These are phyloP conservation scores for Jacaranda copaia DNA, from an alignment of 257 asterid species.

Conservation along the genomic window DNA sequence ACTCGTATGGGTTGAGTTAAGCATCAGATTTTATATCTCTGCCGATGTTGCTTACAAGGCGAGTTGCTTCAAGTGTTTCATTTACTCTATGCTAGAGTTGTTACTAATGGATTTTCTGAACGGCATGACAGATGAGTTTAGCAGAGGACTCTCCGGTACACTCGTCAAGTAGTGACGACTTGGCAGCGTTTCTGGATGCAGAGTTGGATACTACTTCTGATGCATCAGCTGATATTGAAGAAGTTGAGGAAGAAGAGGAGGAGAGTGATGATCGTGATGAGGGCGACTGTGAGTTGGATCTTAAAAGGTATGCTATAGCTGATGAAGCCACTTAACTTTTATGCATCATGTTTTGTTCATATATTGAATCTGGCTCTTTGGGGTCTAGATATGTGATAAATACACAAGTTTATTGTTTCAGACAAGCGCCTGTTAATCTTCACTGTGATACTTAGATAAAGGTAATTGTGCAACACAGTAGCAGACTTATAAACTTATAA, in stretches of 20 bases:
- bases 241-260: slow-evolving; percentile 47
- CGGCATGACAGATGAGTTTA: slow-evolving; percentile 75
- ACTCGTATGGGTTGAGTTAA: neutral
- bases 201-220: slow-evolving; percentile 74
- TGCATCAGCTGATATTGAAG: slow-evolving; percentile 53
- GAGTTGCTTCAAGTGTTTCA: slow-evolving; percentile 15
- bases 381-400: slow-evolving; percentile 22
- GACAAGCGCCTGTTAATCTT: slow-evolving; percentile 6
- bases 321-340: neutral
- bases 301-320: slow-evolving; percentile 45
- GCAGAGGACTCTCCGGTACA: slow-evolving; percentile 72
- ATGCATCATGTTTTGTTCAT: neutral
- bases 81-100: neutral
- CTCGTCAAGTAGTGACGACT: slow-evolving; percentile 89
- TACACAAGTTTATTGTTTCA: neutral
- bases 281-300: slow-evolving; percentile 37
- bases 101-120: slow-evolving; percentile 17
- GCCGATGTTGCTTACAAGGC: neutral
- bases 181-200: slow-evolving; percentile 75
- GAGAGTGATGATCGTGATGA: slow-evolving; percentile 40
- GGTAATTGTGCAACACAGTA: neutral
- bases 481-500: neutral
- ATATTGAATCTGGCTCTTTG: slow-evolving; percentile 1
- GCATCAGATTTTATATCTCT: neutral
- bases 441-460: slow-evolving; percentile 16